Evolutionary conservation across 2,329 filamentous ascomycete species (phyloP), one percentile per base, ranked within the genome.

Genomic region (Epichloe brachyelytri): DNA sequence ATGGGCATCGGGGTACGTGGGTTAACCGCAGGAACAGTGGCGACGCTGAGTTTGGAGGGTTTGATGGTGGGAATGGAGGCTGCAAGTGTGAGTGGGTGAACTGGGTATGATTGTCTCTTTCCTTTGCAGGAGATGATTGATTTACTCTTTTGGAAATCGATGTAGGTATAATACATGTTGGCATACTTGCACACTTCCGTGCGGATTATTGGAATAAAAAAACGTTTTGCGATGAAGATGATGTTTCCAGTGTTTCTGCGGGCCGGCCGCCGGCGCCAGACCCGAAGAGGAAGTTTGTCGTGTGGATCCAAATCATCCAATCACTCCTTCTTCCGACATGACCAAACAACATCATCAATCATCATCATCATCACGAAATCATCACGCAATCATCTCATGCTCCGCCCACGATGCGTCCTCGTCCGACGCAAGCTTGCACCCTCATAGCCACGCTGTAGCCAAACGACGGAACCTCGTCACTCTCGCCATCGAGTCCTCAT

Each of bases 401-500:
- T 50, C 38, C 46, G 46, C 36, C 45, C 49, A 34, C 49, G 17
- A 52, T 49, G 48, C 41, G 22, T 22, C 46, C 38, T 15, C 43
- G 38, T 36, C 14, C 47, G 10, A 33, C 37, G 30, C 34, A n/a
- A 6, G 20, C 37, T 19, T 36, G 39, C 44, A 11, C 37, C 34
- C 43, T 22, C 37, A 26, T 43, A 30, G 11, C 22, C 6, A n/a
- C 7, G 2, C 17, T 12, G 3, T 6, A 26, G 19, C 40, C 22
- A 6, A 4, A 3, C 10, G 7, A 10, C 68, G 67, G 26, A 55
- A 54, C 40, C 71, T 79, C 52, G 63, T 77, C 17, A 81, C 78
- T 5, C 76, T 91, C 46, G 86, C 86, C 49, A 89, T 93, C 62
- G 87, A 93, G 65, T 85, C 85, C 10, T 89, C 85, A 3, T 93